Conservation (phyloP, 2,329 filamentous ascomycete species). For the Lachnellula willkommii region DNA sequence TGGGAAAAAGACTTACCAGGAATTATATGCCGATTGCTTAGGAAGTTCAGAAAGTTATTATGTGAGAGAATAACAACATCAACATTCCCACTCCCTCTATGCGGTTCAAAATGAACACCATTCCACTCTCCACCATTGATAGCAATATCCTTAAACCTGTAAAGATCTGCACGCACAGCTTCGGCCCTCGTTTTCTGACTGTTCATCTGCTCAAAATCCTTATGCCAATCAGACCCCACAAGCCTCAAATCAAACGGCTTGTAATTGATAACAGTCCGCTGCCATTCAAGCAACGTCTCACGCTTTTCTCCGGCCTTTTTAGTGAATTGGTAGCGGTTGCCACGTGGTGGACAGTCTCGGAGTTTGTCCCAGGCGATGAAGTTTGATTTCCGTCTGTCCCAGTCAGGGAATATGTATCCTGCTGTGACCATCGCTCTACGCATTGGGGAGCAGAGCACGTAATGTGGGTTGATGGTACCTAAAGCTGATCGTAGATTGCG, state of each 20-base stretch:
- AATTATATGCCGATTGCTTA: neutral
- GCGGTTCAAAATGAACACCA: neutral
- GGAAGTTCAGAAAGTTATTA: constrained; percentile 5
- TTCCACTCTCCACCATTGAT: constrained; percentile 9
- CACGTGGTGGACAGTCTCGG: neutral
- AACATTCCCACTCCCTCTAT: constrained; percentile 1
- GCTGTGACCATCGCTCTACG: neutral
- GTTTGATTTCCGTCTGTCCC: neutral
- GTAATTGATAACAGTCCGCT: neutral
- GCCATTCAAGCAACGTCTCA: neutral
- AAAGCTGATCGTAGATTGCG: neutral
- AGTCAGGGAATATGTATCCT: neutral
- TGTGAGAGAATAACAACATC: constrained; percentile 11
- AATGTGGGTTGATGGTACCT: constrained; percentile 36
- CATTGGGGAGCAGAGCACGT: constrained; percentile 8
- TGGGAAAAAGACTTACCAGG: neutral
- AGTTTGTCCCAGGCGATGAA: constrained; percentile 3
- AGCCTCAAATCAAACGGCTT: neutral
- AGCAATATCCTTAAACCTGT: neutral
- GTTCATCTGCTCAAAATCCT: neutral
- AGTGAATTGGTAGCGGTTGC: neutral
- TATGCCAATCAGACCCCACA: constrained; percentile 1
- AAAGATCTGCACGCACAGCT: constrained; percentile 3
- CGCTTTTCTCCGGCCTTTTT: neutral
- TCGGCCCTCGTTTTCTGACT: neutral